Base-by-base conservation (phyloP, 345 rosid genomes). In the Brassica nigra region DNA sequence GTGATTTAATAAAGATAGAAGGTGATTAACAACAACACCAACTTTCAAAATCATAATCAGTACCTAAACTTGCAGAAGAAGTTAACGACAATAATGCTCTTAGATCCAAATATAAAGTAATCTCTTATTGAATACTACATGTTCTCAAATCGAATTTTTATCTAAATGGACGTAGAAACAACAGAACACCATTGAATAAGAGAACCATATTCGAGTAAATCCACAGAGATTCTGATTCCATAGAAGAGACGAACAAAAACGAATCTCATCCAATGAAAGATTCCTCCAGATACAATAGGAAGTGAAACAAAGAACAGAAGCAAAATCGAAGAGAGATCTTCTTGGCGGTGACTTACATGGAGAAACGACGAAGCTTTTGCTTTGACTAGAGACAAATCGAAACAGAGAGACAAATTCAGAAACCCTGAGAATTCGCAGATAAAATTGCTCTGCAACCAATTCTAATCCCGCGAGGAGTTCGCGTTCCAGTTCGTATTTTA, bases 341-440 rank as follows among this genome's bases (percentile, higher is more conserved):
- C 34, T 1, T 65, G 30, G 49, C 18, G 37, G 65, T 75, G 72
- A 70, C 83, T 75, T 80, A 80, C 83, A 70, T 1, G 61, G 58
- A 70, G 28, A 80, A 75, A 80, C 66, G 71, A 42, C 20, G 54
- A 74, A 62, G 63, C 66, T 75, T 69, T 29, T 76, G 72, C 11
- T 74, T 80, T 80, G 83, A 80, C 83, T 80, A 55, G 14, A 62
- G 75, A 80, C 76, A 55, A 74, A 6, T 69, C 72, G 67, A 54
- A 70, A 62, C 52, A 68, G 30, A 8, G 79, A 74, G 28, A 62
- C 70, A 18, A 76, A 76, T 20, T 30, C 54, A 70, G 71, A 75
- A 75, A 80, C 76, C 83, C 83, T 75, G 70, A 65, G 79, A 75
- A 75, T 9, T 80, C 72, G 76, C 83, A 58, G 72, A 74, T 68